Evolutionary conservation across 179 eudicot species (phyloP).

Genomic region (Heliamphora pulchella): DNA sequence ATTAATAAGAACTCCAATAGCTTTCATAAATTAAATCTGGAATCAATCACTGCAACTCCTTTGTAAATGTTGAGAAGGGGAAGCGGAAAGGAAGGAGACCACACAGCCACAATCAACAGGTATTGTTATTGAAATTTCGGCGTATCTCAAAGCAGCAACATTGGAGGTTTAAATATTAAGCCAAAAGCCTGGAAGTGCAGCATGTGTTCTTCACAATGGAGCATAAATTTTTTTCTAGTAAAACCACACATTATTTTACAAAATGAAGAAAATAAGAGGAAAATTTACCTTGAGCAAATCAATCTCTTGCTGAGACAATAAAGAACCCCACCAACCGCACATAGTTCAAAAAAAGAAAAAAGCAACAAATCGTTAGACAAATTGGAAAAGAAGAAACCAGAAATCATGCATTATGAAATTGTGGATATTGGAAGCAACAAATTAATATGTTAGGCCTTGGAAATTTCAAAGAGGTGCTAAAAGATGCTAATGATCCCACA

Average conservation of each 20-base stretch:
- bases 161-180: background rate
- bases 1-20: background rate
- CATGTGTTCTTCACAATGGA: background rate
- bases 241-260: background rate
- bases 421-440: background rate
- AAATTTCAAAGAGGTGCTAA: background rate
- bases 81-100: background rate
- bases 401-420: constrained; percentile 7
- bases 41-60: background rate
- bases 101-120: background rate
- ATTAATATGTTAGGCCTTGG: background rate
- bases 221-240: background rate
- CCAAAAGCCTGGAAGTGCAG: background rate
- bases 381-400: background rate
- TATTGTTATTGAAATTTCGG: background rate
- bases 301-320: constrained; percentile 82
- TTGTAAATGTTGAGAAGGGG: background rate
- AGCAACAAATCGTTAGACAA: constrained; percentile 33
- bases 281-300: constrained; percentile 83
- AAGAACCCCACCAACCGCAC: constrained; percentile 23
- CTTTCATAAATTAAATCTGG: background rate
- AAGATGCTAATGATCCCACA: background rate
- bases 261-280: background rate
- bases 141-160: background rate
- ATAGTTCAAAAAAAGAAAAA: constrained; percentile 19